phyloP scores from a whole-genome alignment of 768 basidiomycete species.

The Pleurotus pulmonarius region DNA sequence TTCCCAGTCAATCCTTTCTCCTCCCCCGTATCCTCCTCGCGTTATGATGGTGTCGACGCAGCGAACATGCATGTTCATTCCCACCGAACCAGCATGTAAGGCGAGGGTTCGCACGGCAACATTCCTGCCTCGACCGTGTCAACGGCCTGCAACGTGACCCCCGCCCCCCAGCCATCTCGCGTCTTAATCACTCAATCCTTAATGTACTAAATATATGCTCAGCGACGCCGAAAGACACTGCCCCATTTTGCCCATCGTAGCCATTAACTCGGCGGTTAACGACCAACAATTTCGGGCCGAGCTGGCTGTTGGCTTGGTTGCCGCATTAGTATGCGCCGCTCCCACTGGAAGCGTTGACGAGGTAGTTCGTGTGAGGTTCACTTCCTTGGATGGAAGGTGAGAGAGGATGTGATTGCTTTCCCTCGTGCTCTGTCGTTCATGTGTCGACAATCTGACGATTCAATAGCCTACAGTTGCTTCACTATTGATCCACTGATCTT shows the following conservation, averaged over 20 bases:
- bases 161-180: too few relatives aligned
- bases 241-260: background rate
- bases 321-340: slow-evolving; percentile 4
- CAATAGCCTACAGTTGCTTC: background rate
- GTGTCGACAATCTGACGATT: background rate
- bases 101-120: too few relatives aligned
- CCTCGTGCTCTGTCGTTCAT: background rate
- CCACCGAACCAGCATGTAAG: too few relatives aligned
- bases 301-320: background rate
- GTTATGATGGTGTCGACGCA: too few relatives aligned
- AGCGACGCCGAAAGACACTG: background rate
- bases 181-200: too few relatives aligned
- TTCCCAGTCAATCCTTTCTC: too few relatives aligned
- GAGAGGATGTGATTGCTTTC: background rate
- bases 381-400: slow-evolving; percentile 5
- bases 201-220: too few relatives aligned
- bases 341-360: background rate
- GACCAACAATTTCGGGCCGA: slow-evolving; percentile 1
- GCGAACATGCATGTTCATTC: too few relatives aligned
- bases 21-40: too few relatives aligned
- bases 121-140: too few relatives aligned
- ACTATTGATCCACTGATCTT: slow-evolving; percentile 7
- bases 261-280: background rate
- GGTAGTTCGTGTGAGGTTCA: background rate
- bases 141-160: too few relatives aligned